Base-by-base conservation (phyloP, 2,329 filamentous ascomycete species). In the Fusarium aywerte region DNA sequence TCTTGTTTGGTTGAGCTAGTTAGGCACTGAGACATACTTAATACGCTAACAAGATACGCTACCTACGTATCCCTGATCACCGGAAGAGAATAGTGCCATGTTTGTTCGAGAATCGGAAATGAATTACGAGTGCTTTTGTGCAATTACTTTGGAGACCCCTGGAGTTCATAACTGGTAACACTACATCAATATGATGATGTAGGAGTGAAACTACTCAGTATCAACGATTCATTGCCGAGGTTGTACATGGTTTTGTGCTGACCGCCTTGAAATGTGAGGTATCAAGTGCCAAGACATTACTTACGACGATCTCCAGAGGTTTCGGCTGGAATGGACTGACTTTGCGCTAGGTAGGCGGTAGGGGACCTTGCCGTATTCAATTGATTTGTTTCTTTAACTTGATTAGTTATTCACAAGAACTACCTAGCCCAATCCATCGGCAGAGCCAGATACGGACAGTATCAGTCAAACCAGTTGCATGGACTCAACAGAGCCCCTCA, bases 21-120 rank as follows among this genome's bases (percentile, higher is more conserved):
- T 8, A 20, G 25, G 11, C 40, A 43, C 11, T 43, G 43, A 59
- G 58, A 62, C 58, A 62, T 55, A 23, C 40, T 13, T 29, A 9
- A 4, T 23, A 31, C 38, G 16, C 16, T 40, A 25, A 18, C 27
- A 27, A 27, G 27, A 27, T 27, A 27, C 27, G 27, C 27, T 27
- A 27, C 9, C 27, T 27, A 27, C 27, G 27, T 27, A 27, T 27
- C 11, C 27, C 27, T n/a, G 7, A 27, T 27, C n/a, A n/a, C n/a
- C 23, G 20, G n/a, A 23, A 21, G 35, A 3, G 21, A 27, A 18
- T 29, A 29, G 21, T 29, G 36, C n/a, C 18, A 13, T 11, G 29
- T 27, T 27, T 42, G 10, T 25, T 40, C 38, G 10, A 10, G 11
- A 12, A 7, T n/a, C 7, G 25, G 8, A n/a, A 15, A 13, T 7